Evolutionary conservation across 768 basidiomycete genomes (phyloP), one percentile per base, ranked within the genome.

Genomic region (Serendipita sp.): DNA sequence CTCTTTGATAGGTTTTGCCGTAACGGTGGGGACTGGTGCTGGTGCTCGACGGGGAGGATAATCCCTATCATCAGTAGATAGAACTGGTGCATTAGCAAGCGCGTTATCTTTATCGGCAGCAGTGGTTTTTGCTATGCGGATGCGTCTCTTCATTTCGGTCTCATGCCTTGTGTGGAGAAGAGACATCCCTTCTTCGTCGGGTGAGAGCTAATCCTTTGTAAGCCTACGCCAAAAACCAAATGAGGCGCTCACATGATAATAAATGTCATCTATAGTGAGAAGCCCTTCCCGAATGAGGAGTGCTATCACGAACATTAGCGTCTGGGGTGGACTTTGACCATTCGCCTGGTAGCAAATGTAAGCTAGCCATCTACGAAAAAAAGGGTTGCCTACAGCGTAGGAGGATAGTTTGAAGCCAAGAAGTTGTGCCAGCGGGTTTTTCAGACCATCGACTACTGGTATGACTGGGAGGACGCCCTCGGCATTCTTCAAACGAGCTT

Each of bases 351-450:
- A 31, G 34, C 16, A 27, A 10, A 34, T 60, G 10, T 27, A 27
- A 23, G 55, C 11, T 16, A 52, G 8, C 10, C 23, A 10, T 36
- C 10, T 27, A 23, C 10, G n/a, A 29, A 10, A 60, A n/a, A 33
- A 36, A 10, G 11, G 13, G 10, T 4, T 50, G 69, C 80, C 55
- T 67, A 92, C 94, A 76, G 94, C 87, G 73, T 95, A 94, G 72
- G 86, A 85, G 6, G 81, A 80, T 69, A 96, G 95, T 74, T 99
- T 99, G 80, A 98, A 98, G n/a, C 96, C 96, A 23, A 99, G 76
- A 4, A 98, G 88, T 75, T 99, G 93, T 13, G 91, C 86, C 50
- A 62, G 29, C 33, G 64, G 53, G 8, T 64, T 64, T n/a, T 64
- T 64, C 27, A 50, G 29, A 13, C 40, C 50, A 53, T 37, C 52